Evolutionary conservation across 441 rosid species (phyloP).

Genomic region (Jatropha podagrica): DNA sequence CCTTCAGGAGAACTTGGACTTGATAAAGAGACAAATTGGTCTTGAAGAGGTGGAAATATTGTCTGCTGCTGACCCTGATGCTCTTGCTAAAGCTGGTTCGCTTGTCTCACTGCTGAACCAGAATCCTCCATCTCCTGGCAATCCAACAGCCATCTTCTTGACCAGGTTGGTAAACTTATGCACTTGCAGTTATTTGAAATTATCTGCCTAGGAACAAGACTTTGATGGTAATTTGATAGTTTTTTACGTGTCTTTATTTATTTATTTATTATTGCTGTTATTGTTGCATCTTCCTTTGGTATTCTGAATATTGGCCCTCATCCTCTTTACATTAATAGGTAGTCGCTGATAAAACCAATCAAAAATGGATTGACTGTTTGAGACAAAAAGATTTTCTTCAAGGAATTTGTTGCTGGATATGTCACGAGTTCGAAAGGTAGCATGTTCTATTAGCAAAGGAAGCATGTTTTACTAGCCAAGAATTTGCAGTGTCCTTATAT

Average conservation of each 20-base stretch:
- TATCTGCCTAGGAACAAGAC: not conserved
- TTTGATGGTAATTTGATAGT: not conserved
- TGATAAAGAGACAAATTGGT: constrained; percentile 76
- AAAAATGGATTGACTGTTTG: too few relatives aligned
- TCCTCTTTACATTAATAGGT: not conserved
- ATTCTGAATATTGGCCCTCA: not conserved
- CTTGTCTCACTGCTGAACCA: constrained; percentile 49
- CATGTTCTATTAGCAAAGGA: not conserved
- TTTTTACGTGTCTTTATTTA: not conserved
- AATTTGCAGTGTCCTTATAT: not conserved
- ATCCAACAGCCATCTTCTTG: constrained; percentile 74
- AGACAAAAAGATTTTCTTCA: too few relatives aligned
- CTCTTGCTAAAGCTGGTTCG: constrained; percentile 51
- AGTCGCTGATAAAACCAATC: too few relatives aligned
- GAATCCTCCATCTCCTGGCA: constrained; percentile 84
- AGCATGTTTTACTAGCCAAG: not conserved
- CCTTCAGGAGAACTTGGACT: constrained; percentile 65
- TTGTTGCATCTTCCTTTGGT: not conserved
- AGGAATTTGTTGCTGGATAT: not conserved
- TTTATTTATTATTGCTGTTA: not conserved
- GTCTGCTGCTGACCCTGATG: constrained; percentile 47
- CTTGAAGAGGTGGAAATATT: constrained; percentile 65
- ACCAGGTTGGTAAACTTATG: constrained; percentile 34
- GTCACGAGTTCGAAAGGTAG: not conserved
- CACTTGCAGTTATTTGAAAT: not conserved